phyloP scores from a whole-genome alignment of 805 yeast genomes.

The Candida caryicola region DNA sequence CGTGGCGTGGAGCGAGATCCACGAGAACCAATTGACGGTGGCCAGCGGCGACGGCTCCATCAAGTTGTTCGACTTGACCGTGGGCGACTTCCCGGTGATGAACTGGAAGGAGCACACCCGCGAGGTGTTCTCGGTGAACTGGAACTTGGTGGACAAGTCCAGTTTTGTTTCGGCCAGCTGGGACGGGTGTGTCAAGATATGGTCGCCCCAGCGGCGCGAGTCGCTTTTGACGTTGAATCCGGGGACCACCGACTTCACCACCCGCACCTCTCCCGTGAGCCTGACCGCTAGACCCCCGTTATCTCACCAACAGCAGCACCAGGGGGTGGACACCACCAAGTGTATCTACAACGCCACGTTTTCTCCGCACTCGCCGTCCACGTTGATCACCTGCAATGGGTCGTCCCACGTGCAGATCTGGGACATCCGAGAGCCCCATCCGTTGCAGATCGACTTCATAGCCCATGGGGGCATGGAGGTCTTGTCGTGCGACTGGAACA shows the following conservation, averaged over 20 bases:
- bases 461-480: slow-evolving; percentile 83
- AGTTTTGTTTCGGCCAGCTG: slow-evolving; percentile 78
- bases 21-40: slow-evolving; percentile 79
- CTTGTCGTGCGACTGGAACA: slow-evolving; percentile 84
- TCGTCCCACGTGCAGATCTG: slow-evolving; percentile 74
- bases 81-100: slow-evolving; percentile 67
- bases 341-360: slow-evolving; percentile 80
- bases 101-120: slow-evolving; percentile 74
- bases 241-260: slow-evolving; percentile 23
- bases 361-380: slow-evolving; percentile 79
- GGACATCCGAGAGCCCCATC: slow-evolving; percentile 73
- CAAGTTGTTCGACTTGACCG: slow-evolving; percentile 72
- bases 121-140: slow-evolving; percentile 70
- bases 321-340: slow-evolving; percentile 37
- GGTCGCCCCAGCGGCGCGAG: slow-evolving; percentile 62
- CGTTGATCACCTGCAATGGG: slow-evolving; percentile 68
- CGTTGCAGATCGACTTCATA: slow-evolving; percentile 55
- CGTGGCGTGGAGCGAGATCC: slow-evolving; percentile 83
- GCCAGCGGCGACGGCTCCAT: slow-evolving; percentile 92
- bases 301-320: slow-evolving; percentile 34
- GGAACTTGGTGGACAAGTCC: slow-evolving; percentile 69
- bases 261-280: slow-evolving; percentile 23
- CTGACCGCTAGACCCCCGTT: slow-evolving; percentile 24
- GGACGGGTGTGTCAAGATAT: slow-evolving; percentile 85
- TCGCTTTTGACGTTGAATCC: slow-evolving; percentile 56